These are phyloP conservation scores for Ceratorhiza oryzae-sativae DNA, from an alignment of 1,284 basidiomycete genomes.

Conservation along the genomic window DNA sequence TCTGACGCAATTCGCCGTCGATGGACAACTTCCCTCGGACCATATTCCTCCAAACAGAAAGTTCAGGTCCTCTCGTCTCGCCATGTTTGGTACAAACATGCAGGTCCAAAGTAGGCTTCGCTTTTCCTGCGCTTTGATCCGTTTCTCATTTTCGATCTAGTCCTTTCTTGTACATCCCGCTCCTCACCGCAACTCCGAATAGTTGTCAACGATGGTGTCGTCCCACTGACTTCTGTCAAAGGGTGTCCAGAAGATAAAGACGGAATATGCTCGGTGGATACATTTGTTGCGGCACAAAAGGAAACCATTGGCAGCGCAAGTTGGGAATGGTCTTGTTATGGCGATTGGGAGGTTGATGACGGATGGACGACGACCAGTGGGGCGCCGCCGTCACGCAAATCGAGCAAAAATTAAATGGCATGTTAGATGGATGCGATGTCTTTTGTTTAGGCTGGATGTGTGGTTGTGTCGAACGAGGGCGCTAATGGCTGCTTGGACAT, in stretches of 20 bases:
- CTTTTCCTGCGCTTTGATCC: neutral
- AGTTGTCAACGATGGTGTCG: slow-evolving; percentile 87
- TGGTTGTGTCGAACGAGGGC: no score
- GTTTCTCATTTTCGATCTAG: slow-evolving; percentile 55
- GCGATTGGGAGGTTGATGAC: slow-evolving; percentile 65
- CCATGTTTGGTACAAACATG: slow-evolving; percentile 61
- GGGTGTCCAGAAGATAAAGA: slow-evolving; percentile 73
- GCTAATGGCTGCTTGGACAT: no score
- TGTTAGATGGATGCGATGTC: no score
- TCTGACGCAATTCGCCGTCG: slow-evolving; percentile 69
- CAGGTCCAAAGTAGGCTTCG: slow-evolving; percentile 54
- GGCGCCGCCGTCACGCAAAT: slow-evolving; percentile 54
- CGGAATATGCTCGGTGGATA: slow-evolving; percentile 80
- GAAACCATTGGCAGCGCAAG: slow-evolving; percentile 73
- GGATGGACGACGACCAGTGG: slow-evolving; percentile 71
- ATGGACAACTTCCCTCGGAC: slow-evolving; percentile 73
- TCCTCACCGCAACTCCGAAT: slow-evolving; percentile 70
- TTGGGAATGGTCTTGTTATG: slow-evolving; percentile 78
- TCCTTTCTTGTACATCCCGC: slow-evolving; percentile 58
- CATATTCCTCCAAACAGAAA: slow-evolving; percentile 68
- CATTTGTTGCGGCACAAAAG: slow-evolving; percentile 75
- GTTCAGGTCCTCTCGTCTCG: slow-evolving; percentile 57
- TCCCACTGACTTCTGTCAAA: slow-evolving; percentile 75
- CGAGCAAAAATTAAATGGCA: no score
- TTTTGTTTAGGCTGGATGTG: no score